Percentiles rank a stretch among this genome's conserved stretches.
These are phyloP conservation scores for Corchorus capsularis DNA, from an alignment of 345 rosid species.

Conservation along the genomic window DNA sequence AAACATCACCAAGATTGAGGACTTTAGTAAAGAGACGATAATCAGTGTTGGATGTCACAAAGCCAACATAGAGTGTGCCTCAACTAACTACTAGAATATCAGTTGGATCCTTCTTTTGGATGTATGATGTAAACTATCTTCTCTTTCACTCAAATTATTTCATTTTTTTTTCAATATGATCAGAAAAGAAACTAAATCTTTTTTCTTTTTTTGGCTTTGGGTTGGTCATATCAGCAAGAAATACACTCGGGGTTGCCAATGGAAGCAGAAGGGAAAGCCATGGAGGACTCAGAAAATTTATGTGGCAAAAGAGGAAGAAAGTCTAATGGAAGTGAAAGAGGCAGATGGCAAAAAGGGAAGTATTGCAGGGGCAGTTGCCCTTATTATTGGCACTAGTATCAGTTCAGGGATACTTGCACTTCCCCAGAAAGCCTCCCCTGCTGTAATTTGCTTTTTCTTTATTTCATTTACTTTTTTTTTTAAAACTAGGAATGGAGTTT, in stretches of 20 bases:
- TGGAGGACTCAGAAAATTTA: neutral
- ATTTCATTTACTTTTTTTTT: neutral
- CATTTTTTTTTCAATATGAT: neutral
- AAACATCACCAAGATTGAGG: too few species aligned
- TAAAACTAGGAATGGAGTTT: neutral
- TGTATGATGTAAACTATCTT: slow-evolving; percentile 24
- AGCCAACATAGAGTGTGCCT: too few species aligned
- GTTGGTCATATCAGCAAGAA: slow-evolving; percentile 21
- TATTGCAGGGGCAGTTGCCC: slow-evolving; percentile 58
- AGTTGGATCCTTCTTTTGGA: too few species aligned
- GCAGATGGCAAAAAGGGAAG: slow-evolving; percentile 46
- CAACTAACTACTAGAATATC: too few species aligned
- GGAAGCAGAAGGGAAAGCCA: slow-evolving; percentile 26
- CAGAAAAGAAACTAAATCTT: neutral
- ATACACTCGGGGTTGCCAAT: slow-evolving; percentile 23
- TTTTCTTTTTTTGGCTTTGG: neutral
- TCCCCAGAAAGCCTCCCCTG: slow-evolving; percentile 61
- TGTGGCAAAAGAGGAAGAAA: slow-evolving; percentile 25
- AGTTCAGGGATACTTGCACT: slow-evolving; percentile 69
- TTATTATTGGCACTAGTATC: slow-evolving; percentile 61
- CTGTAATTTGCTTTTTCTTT: slow-evolving; percentile 36
- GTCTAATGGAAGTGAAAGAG: slow-evolving; percentile 7
- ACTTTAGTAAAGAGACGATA: too few species aligned
- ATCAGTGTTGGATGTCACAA: too few species aligned
- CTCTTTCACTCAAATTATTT: neutral